These are phyloP conservation scores for Alternaria longipes DNA, from an alignment of 2,329 filamentous ascomycete species.

Conservation along the genomic window DNA sequence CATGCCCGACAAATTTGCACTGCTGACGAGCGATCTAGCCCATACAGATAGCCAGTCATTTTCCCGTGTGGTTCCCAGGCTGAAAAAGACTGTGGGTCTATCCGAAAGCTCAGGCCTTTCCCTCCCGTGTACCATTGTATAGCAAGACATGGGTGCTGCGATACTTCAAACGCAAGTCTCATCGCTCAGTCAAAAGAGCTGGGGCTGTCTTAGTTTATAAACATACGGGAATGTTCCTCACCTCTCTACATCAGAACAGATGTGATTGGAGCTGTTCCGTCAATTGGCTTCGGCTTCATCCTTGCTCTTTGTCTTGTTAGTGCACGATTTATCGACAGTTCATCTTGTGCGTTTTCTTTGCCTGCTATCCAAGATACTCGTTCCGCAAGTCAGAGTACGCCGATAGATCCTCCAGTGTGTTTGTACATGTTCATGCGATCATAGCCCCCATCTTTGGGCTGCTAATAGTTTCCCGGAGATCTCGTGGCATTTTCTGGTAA, in stretches of 20 bases:
- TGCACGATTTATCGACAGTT: conserved; percentile 17
- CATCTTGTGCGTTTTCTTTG: conserved; percentile 22
- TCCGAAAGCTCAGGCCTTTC: conserved; percentile 24
- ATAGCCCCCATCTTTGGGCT: conserved; percentile 21
- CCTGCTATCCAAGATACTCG: conserved; percentile 19
- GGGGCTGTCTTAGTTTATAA: conserved; percentile 30
- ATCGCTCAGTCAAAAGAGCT: conserved; percentile 11
- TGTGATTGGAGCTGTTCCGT: conserved; percentile 17
- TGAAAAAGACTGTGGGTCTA: conserved; percentile 18
- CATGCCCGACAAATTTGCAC: conserved; percentile 6
- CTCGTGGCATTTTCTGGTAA: conserved; percentile 42
- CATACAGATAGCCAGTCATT: conserved; percentile 13
- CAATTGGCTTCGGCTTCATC: conserved; percentile 31
- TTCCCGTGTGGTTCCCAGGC: conserved; percentile 31
- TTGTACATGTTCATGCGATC: conserved; percentile 42
- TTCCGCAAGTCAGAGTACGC: conserved; percentile 32
- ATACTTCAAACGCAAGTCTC: conserved; percentile 26
- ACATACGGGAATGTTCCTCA: conserved; percentile 7
- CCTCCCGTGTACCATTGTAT: conserved; percentile 23
- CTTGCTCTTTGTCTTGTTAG: conserved; percentile 26
- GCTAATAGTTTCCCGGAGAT: conserved; percentile 23
- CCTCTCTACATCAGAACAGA: neutral
- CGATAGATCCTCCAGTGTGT: conserved; percentile 39
- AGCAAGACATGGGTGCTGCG: conserved; percentile 20
- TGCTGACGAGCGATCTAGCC: conserved; percentile 7